Evolutionary conservation across 1,284 basidiomycete species (phyloP).

Genomic region (Hemileccinum hortonii): DNA sequence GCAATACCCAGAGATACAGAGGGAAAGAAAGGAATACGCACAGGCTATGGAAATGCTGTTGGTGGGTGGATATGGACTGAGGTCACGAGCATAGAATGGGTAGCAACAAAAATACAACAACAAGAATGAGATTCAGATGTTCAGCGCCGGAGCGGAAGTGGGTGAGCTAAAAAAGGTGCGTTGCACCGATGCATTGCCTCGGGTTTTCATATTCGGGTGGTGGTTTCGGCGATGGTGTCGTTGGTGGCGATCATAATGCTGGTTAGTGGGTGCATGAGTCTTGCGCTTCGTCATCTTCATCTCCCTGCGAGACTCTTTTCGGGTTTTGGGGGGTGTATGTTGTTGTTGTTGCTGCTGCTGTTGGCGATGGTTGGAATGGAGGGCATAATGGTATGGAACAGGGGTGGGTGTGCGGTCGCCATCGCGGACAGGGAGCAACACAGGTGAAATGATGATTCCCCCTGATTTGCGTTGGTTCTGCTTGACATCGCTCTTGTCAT

Average conservation of each 20-base stretch:
- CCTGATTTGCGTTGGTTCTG: conserved; percentile 23
- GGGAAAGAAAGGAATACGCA: not conserved
- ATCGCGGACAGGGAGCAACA: conserved; percentile 53
- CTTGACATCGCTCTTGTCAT: conserved; percentile 38
- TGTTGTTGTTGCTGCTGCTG: conserved; percentile 41
- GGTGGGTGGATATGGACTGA: conserved; percentile 11
- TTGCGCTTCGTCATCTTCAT: conserved; percentile 63
- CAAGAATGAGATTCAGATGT: conserved; percentile 27
- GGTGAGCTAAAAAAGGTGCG: conserved; percentile 49
- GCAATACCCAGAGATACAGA: conserved; percentile 23
- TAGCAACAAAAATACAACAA: conserved; percentile 22
- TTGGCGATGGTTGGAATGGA: conserved; percentile 32
- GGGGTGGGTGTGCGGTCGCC: conserved; percentile 56
- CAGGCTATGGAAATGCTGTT: conserved; percentile 13
- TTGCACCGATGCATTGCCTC: conserved; percentile 59
- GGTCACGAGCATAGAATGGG: conserved; percentile 8
- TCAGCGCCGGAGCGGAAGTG: conserved; percentile 28
- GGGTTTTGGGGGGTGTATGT: conserved; percentile 43
- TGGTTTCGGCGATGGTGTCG: conserved; percentile 38
- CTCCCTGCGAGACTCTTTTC: conserved; percentile 60
- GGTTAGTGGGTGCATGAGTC: conserved; percentile 42
- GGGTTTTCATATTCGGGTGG: conserved; percentile 67
- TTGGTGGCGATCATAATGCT: conserved; percentile 38
- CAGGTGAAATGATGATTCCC: conserved; percentile 47
- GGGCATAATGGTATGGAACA: conserved; percentile 23